Evolutionary conservation across 306 rosid genomes (phyloP).

Genomic region (Nissolia schottii): DNA sequence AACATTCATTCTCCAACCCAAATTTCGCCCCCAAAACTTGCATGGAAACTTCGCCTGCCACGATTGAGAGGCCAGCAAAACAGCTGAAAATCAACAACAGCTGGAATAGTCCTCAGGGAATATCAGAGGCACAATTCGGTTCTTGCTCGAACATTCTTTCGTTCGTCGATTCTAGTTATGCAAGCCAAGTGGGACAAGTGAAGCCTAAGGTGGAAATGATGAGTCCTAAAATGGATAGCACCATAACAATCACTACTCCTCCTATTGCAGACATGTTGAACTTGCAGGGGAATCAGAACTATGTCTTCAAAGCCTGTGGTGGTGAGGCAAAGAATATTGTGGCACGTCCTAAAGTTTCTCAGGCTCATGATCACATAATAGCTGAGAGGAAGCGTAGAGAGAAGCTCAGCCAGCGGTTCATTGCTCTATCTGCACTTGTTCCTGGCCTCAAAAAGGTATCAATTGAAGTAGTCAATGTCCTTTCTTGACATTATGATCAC

Average conservation of each 20-base stretch:
- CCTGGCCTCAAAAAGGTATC: constrained; percentile 92
- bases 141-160: constrained; percentile 48
- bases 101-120: constrained; percentile 44
- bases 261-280: constrained; percentile 42
- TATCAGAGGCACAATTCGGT: constrained; percentile 34
- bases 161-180: constrained; percentile 39
- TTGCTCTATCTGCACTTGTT: constrained; percentile 83
- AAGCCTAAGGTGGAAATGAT: constrained; percentile 65
- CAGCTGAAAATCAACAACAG: constrained; percentile 40
- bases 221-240: constrained; percentile 29
- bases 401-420: constrained; percentile 87
- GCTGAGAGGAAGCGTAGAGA: constrained; percentile 90
- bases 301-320: constrained; percentile 29
- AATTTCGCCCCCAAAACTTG: constrained; percentile 40
- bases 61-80: constrained; percentile 44
- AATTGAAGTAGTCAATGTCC: background rate
- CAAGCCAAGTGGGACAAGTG: constrained; percentile 45
- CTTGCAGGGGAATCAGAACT: constrained; percentile 48
- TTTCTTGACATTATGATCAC: background rate
- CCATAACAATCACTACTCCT: constrained; percentile 16
- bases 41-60: constrained; percentile 33
- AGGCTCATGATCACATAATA: constrained; percentile 70
- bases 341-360: constrained; percentile 47
- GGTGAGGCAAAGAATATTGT: constrained; percentile 40
- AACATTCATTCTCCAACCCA: constrained; percentile 32